Percentiles rank a stretch among this genome's conserved stretches.
These are phyloP conservation scores for Fusarium buxicola DNA, from an alignment of 2,329 filamentous ascomycete genomes.

Conservation along the genomic window DNA sequence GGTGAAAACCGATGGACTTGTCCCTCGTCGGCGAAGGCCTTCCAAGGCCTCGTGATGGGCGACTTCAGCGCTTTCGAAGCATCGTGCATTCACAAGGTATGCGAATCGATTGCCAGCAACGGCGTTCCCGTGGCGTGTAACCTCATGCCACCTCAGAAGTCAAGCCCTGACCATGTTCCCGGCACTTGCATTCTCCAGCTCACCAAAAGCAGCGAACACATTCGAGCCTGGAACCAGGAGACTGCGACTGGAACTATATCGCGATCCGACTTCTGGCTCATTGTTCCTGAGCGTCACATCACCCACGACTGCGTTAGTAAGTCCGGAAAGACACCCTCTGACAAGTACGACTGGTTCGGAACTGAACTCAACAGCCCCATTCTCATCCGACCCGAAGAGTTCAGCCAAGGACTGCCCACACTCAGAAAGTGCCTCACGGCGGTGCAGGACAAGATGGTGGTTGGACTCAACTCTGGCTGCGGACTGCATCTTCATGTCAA, in stretches of 20 bases:
- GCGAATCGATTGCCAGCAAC: slow-evolving; percentile 32
- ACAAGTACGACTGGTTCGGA: slow-evolving; percentile 40
- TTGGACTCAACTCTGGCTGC: slow-evolving; percentile 44
- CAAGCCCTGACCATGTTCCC: slow-evolving; percentile 13
- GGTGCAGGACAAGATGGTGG: slow-evolving; percentile 31
- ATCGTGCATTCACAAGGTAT: slow-evolving; percentile 37
- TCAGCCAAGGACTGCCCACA: slow-evolving; percentile 36
- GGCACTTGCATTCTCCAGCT: slow-evolving; percentile 22
- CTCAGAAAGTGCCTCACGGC: slow-evolving; percentile 33
- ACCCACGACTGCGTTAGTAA: slow-evolving; percentile 30
- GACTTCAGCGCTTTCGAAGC: slow-evolving; percentile 18
- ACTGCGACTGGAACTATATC: background rate
- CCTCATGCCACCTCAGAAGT: slow-evolving; percentile 8
- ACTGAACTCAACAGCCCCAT: slow-evolving; percentile 46
- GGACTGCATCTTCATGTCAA: slow-evolving; percentile 46
- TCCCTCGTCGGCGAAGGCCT: slow-evolving; percentile 14
- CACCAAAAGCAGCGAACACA: slow-evolving; percentile 15
- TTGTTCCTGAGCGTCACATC: slow-evolving; percentile 40
- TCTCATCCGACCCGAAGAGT: slow-evolving; percentile 30
- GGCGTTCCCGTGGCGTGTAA: slow-evolving; percentile 38
- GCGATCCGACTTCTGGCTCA: slow-evolving; percentile 36
- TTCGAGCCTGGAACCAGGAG: slow-evolving; percentile 39
- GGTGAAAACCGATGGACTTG: slow-evolving; percentile 29
- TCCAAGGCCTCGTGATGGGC: slow-evolving; percentile 25
- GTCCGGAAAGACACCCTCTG: slow-evolving; percentile 29